A percentile compares a stretch with the other conserved stretches of the same genome.
phyloP scores from a whole-genome alignment of 495 filamentous ascomycete genomes.

The Annulohypoxylon bovei region DNA sequence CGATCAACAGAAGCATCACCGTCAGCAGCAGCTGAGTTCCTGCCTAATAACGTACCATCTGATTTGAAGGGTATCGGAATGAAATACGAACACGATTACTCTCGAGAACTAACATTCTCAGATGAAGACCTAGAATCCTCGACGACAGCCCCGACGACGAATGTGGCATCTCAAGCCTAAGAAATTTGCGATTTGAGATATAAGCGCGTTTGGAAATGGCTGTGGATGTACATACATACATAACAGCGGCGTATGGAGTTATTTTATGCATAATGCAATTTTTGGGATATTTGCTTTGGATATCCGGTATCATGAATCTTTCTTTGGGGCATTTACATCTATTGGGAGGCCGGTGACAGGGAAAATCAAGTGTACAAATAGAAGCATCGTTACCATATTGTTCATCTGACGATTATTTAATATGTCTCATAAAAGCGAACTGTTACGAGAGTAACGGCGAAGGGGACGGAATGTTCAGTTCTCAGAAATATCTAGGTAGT shows the following conservation, averaged over 20 bases:
- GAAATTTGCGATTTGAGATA: conserved; percentile 13
- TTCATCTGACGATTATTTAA: conserved; percentile 25
- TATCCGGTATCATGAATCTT: conserved; percentile 10
- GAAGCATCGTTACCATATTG: conserved; percentile 20
- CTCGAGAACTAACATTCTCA: conserved; percentile 17
- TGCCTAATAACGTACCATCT: conserved; percentile 14
- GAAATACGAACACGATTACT: conserved; percentile 17
- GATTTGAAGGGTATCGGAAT: conserved; percentile 35
- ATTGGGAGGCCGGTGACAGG: conserved; percentile 6
- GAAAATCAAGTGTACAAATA: conserved; percentile 28
- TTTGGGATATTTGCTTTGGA: conserved; percentile 2
- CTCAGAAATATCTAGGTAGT: not conserved
- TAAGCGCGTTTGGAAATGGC: conserved; percentile 1
- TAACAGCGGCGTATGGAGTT: conserved; percentile 34
- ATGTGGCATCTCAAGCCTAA: conserved; percentile 34
- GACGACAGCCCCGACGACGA: conserved; percentile 21
- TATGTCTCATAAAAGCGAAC: conserved; percentile 7
- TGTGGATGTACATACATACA: conserved; percentile 27
- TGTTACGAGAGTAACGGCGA: conserved; percentile 2
- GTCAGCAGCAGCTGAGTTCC: conserved; percentile 16
- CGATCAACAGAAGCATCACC: conserved; percentile 39
- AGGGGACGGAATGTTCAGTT: not conserved
- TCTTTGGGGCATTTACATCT: not conserved
- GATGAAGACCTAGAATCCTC: conserved; percentile 33
- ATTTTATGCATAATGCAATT: conserved; percentile 23